These are phyloP conservation scores for Entonaema liquescens DNA, from an alignment of 495 filamentous ascomycete species.

Conservation along the genomic window DNA sequence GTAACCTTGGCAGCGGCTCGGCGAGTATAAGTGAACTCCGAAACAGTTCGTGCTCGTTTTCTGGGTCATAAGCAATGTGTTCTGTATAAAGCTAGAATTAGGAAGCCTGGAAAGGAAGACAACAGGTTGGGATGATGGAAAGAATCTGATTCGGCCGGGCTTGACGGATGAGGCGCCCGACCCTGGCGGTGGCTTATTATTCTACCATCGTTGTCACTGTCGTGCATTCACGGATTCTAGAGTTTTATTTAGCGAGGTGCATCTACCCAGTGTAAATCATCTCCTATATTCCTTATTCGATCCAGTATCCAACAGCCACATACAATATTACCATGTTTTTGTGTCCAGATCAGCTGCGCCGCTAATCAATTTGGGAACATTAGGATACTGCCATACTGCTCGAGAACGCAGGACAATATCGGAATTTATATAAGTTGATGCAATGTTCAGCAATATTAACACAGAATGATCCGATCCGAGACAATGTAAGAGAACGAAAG, in stretches of 20 bases:
- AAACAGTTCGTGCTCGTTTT: constrained; percentile 20
- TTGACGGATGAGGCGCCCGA: constrained; percentile 38
- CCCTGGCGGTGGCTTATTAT: constrained; percentile 29
- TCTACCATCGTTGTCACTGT: constrained; percentile 19
- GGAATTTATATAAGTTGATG: background rate
- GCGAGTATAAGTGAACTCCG: constrained; percentile 16
- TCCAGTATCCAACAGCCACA: constrained; percentile 13
- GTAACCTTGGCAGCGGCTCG: constrained; percentile 18
- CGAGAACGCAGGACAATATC: background rate
- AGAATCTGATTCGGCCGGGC: constrained; percentile 46
- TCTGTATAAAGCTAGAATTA: constrained; percentile 31
- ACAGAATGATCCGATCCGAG: constrained; percentile 19
- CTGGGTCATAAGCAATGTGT: constrained; percentile 21
- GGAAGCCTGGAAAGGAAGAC: constrained; percentile 32
- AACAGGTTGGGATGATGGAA: constrained; percentile 39
- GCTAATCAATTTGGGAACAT: background rate
- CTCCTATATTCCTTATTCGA: constrained; percentile 28
- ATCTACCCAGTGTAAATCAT: constrained; percentile 19
- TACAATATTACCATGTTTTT: constrained; percentile 2
- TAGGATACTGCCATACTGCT: background rate
- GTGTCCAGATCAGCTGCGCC: constrained; percentile 11
- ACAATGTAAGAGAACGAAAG: background rate
- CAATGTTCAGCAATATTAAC: constrained; percentile 1
- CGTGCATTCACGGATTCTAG: constrained; percentile 23
- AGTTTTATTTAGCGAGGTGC: constrained; percentile 35